Percentiles rank a stretch among this genome's conserved stretches.
Evolutionary conservation across 768 basidiomycete genomes (phyloP).

Genomic region (Russula brevipes): DNA sequence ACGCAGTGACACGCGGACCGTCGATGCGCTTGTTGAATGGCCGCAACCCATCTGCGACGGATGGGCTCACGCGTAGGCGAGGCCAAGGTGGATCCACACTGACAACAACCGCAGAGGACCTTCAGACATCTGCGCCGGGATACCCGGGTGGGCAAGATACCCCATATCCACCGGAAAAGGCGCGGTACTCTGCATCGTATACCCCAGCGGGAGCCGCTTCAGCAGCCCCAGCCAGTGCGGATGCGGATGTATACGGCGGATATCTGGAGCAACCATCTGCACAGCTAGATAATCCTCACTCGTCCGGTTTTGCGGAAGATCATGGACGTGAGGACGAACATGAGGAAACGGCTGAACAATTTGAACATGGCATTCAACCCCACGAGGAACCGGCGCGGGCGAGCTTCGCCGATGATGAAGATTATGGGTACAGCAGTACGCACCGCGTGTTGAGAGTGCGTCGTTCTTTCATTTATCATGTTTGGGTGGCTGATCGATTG

Average conservation of each 20-base stretch:
- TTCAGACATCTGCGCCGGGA: slow-evolving; percentile 3
- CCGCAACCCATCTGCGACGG: slow-evolving; percentile 1
- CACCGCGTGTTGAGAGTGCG: slow-evolving; percentile 33
- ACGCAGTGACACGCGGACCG: slow-evolving; percentile 19
- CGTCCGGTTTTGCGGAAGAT: slow-evolving; percentile 7
- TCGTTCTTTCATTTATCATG: not conserved
- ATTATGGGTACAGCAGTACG: slow-evolving; percentile 32
- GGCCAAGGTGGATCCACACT: slow-evolving; percentile 25
- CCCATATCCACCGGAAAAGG: slow-evolving; percentile 1
- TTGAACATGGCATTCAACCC: not conserved
- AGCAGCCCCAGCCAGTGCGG: slow-evolving; percentile 20
- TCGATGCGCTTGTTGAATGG: slow-evolving; percentile 8
- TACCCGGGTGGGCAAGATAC: slow-evolving; percentile 7
- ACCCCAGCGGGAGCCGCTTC: not conserved
- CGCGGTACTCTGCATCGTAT: slow-evolving; percentile 14
- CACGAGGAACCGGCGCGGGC: slow-evolving; percentile 25
- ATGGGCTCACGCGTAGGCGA: slow-evolving; percentile 16
- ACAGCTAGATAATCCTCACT: slow-evolving; percentile 21
- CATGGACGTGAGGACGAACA: slow-evolving; percentile 3
- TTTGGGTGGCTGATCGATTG: not conserved
- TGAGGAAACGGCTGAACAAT: slow-evolving; percentile 1
- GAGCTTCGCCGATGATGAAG: slow-evolving; percentile 34
- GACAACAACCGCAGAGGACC: slow-evolving; percentile 11
- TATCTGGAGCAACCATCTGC: slow-evolving; percentile 21
- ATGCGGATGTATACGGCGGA: slow-evolving; percentile 29